Evolutionary conservation across 225 moss, liverwort and hornwort species (phyloP).

Genomic region (Sphagnum contortum): DNA sequence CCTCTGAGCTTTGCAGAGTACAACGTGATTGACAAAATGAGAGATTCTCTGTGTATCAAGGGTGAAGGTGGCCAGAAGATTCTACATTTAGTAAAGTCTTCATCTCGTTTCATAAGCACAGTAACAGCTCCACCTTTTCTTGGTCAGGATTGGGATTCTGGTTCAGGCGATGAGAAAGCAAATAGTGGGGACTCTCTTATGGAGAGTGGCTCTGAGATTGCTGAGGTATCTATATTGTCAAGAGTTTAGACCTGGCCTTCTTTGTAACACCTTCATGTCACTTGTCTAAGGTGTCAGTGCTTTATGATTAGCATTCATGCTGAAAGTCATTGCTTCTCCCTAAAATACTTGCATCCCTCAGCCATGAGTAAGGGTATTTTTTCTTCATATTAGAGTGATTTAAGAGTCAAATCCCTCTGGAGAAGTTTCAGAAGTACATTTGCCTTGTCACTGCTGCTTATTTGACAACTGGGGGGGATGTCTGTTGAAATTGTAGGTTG

Average conservation of each 20-base stretch:
- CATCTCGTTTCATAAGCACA: slow-evolving; percentile 52
- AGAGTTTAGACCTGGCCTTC: not conserved
- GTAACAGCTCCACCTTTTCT: slow-evolving; percentile 37
- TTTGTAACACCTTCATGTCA: not conserved
- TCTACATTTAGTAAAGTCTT: slow-evolving; percentile 53
- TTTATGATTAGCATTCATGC: not conserved
- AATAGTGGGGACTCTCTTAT: slow-evolving; percentile 19
- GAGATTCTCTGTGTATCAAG: slow-evolving; percentile 55
- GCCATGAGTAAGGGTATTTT: not conserved
- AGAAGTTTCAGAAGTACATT: no score
- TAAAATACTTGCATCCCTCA: not conserved
- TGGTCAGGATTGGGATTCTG: slow-evolving; percentile 28
- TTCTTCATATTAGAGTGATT: not conserved
- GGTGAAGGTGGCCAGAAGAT: slow-evolving; percentile 65
- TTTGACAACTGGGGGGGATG: slow-evolving; percentile 7
- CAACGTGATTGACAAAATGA: slow-evolving; percentile 70
- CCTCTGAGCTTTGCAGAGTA: slow-evolving; percentile 66
- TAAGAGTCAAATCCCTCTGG: no score
- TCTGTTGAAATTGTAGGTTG: slow-evolving; percentile 38
- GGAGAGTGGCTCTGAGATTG: slow-evolving; percentile 32
- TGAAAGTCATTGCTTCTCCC: not conserved
- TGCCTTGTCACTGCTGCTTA: no score
- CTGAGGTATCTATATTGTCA: no score
- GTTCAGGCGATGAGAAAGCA: slow-evolving; percentile 42
- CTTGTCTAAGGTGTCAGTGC: not conserved